Base-by-base conservation (phyloP, 768 basidiomycete species). In the Artomyces pyxidatus region DNA sequence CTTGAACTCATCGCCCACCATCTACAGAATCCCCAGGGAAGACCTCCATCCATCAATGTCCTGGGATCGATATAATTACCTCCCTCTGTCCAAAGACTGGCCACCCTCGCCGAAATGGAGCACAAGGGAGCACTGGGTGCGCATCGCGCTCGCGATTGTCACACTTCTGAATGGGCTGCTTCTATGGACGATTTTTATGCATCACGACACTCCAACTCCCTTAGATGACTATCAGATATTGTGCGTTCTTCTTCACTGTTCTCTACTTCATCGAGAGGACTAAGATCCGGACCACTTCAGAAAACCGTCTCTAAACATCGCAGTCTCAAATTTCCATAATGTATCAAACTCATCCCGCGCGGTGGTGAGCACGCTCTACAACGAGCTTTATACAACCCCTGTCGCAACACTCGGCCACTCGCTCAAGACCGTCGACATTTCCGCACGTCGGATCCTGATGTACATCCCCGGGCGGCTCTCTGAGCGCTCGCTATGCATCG, bases 401-500 rank as follows among this genome's bases (percentile, higher is more conserved):
- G 57, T 64, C 16, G 61, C 63, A 14, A 62, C 65, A 6, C 56
- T 67, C 9, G 67, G 64, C 12, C 59, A 68, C 50, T 61, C 65
- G 1, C 53, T 63, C 9, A 51, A 53, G 25, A 44, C 47, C 16
- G 59, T 55, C 12, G 64, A 67, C 44, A 56, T 59, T 39, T 54
- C 55, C 30, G 61, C 65, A 8, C 48, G 61, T 27, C 64, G 59
- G 45, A 48, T 68, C 39, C 62, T 67, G 14, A 50, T 62, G 25
- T 69, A 68, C 57, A 57, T 67, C 26, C 60, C 63, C 22, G 53
- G 60, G 48, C 55, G 61, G 9, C 55, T 68, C 27, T 65, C 66
- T 5, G 29, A 29, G 1, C 57, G 57, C 19, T 59, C 66, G 1
- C 59, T 66, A 17, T 69, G 67, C 56, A 57, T 65, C 42, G 61